phyloP scores from a whole-genome alignment of 163 green algal genomes.

The Scenedesmus sp. region DNA sequence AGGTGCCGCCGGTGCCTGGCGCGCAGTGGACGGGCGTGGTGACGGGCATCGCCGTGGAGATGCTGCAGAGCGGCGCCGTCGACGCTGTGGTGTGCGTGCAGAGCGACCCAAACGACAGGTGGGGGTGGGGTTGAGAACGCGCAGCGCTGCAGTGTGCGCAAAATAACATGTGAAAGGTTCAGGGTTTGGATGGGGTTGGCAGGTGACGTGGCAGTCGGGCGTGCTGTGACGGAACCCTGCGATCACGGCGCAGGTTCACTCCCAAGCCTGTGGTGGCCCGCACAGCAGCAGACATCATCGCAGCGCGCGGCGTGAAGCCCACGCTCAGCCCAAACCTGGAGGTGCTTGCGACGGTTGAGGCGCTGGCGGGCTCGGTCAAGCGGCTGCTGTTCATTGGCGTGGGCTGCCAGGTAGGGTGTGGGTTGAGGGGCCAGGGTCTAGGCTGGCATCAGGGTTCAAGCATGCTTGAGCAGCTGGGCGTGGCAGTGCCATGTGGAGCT shows the following conservation, averaged over 20 bases:
- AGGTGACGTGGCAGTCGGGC: no score
- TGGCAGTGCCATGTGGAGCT: no score
- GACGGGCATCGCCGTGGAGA: slow-evolving; percentile 88
- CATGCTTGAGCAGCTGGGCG: no score
- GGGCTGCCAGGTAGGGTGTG: slow-evolving; percentile 89
- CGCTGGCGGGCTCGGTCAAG: slow-evolving; percentile 86
- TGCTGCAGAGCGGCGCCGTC: slow-evolving; percentile 90
- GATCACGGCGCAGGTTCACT: slow-evolving; percentile 68
- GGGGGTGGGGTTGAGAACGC: not conserved
- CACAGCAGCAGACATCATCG: slow-evolving; percentile 91
- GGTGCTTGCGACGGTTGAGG: slow-evolving; percentile 92
- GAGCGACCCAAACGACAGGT: slow-evolving; percentile 86
- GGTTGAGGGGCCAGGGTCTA: not conserved
- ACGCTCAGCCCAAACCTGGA: slow-evolving; percentile 81
- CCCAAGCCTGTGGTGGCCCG: slow-evolving; percentile 92
- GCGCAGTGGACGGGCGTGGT: slow-evolving; percentile 98
- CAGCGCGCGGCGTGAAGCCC: slow-evolving; percentile 85
- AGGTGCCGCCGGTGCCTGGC: slow-evolving; percentile 75
- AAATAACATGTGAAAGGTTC: no score
- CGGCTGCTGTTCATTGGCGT: slow-evolving; percentile 98
- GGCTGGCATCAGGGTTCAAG: no score
- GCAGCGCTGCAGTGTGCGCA: not conserved
- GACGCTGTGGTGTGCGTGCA: slow-evolving; percentile 98
- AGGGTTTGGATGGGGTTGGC: no score
- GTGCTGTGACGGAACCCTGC: not conserved